phyloP scores from a whole-genome alignment of 1,284 basidiomycete species.

The Polyporus tsugae region DNA sequence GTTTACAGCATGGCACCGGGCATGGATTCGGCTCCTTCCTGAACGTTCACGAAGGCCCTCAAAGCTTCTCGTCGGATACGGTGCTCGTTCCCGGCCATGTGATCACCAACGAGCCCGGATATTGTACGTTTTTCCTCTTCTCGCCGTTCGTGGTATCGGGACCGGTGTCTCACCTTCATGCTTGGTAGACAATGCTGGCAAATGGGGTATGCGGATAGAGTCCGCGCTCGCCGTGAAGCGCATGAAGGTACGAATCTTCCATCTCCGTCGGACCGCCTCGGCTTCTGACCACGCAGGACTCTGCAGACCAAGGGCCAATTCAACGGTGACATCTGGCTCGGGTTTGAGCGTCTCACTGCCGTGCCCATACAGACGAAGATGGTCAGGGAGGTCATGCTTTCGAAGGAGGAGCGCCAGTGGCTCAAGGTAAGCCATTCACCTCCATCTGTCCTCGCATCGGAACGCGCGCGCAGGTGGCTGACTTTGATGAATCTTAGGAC shows the following conservation, averaged over 20 bases:
- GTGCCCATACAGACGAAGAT: slow-evolving; percentile 95
- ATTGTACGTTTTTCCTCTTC: slow-evolving; percentile 60
- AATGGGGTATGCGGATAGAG: slow-evolving; percentile 93
- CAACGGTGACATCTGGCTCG: slow-evolving; percentile 81
- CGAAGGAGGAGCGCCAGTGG: slow-evolving; percentile 89
- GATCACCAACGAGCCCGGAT: slow-evolving; percentile 89
- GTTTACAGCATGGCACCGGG: slow-evolving; percentile 78
- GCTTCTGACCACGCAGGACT: not conserved
- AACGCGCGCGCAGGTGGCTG: not conserved
- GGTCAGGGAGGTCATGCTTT: slow-evolving; percentile 86
- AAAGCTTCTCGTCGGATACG: slow-evolving; percentile 71
- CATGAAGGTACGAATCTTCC: slow-evolving; percentile 57
- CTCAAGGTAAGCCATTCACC: slow-evolving; percentile 66
- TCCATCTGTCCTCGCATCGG: not conserved
- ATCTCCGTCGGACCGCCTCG: slow-evolving; percentile 22
- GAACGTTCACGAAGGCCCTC: slow-evolving; percentile 82
- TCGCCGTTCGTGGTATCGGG: not conserved
- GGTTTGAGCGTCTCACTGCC: slow-evolving; percentile 89
- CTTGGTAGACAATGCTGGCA: slow-evolving; percentile 74
- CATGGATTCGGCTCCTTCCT: slow-evolving; percentile 86
- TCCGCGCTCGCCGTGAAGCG: slow-evolving; percentile 78
- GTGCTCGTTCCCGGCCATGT: slow-evolving; percentile 85
- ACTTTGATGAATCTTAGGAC: slow-evolving; percentile 51
- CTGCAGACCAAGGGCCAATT: slow-evolving; percentile 73
- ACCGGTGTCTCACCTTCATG: not conserved